Base-by-base conservation (phyloP, 805 yeast species). In the Pichia nanzhaoensis region DNA sequence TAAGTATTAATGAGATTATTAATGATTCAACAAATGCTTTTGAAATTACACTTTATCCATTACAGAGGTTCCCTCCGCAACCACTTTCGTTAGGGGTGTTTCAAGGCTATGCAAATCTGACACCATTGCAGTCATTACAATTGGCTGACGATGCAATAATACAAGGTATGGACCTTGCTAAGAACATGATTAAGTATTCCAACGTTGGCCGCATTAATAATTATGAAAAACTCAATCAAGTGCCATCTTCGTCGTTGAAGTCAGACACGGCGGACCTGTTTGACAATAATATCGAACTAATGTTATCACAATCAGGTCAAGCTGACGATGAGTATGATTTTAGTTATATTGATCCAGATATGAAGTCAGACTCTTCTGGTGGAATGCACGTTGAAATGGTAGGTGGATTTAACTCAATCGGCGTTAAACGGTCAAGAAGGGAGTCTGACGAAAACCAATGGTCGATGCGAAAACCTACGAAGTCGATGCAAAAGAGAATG, bases 341-440 rank as follows among this genome's bases (percentile, higher is more conserved):
- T 19, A 41, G 27, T 24, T 45, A 44, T 30, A 30, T 55, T 34
- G 38, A 52, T 31, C 51, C 51, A 33, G 55, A 55, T 43, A 51
- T 48, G 6, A 31, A 47, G 51, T 6, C 42, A 51, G 20, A 37
- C 34, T 36, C 48, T 28, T 43, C 48, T 16, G 55, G 60, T 34
- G 57, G 59, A 30, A 60, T 59, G 59, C 54, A 56, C 34, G 58
- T 60, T 13, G 64, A 57, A 36, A 45, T 58, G 20, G 39, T 54
- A 20, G 61, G 58, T 6, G 57, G 56, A 8, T 42, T 42, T 9
- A 50, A 41, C 3, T 44, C 51, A 2, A 40, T 41, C 14, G 58
- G 59, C 7, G 37, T 55, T n/a, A 51, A 55, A 39, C 45, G 68
- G 37, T 40, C 46, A 6, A 45, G 56, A 38, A 51, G 52, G 9